A percentile compares a stretch with the other conserved stretches of the same genome.
Evolutionary conservation across 768 basidiomycete species (phyloP).

Genomic region (Hydnum rufescens): DNA sequence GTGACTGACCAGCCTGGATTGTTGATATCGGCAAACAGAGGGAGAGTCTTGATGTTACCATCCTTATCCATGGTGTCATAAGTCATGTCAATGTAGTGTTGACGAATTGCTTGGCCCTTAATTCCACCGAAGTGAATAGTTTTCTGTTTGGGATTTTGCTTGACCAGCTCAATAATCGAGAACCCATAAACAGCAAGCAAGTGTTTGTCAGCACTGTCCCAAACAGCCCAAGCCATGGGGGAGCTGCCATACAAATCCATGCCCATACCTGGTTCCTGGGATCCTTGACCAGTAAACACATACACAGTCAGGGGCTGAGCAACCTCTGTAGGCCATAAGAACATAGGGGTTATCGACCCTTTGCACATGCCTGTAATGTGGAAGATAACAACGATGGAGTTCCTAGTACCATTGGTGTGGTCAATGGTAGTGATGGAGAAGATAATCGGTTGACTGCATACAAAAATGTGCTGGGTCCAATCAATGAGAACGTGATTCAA

Average conservation of each 20-base stretch:
- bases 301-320: slow-evolving; percentile 46
- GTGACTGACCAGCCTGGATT: too few relatives aligned
- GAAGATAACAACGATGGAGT: slow-evolving; percentile 86
- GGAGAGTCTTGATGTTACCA: slow-evolving; percentile 86
- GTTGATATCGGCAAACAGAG: slow-evolving; percentile 90
- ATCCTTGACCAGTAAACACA: slow-evolving; percentile 32
- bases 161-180: slow-evolving; percentile 96
- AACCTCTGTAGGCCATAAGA: slow-evolving; percentile 73
- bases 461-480: slow-evolving; percentile 65
- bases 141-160: slow-evolving; percentile 94
- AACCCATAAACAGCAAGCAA: slow-evolving; percentile 91
- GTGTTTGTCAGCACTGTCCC: slow-evolving; percentile 92
- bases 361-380: slow-evolving; percentile 70
- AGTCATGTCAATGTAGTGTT: slow-evolving; percentile 99
- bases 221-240: slow-evolving; percentile 86
- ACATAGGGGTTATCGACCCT: slow-evolving; percentile 75
- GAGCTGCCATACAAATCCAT: slow-evolving; percentile 94
- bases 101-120: slow-evolving; percentile 94
- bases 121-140: slow-evolving; percentile 99
- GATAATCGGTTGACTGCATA: slow-evolving; percentile 77
- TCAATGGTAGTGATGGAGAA: slow-evolving; percentile 77
- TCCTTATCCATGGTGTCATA: slow-evolving; percentile 96
- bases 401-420: slow-evolving; percentile 78
- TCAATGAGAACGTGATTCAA: slow-evolving; percentile 58
- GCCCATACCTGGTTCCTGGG: slow-evolving; percentile 80